Evolutionary conservation across 495 filamentous ascomycete species (phyloP).

Genomic region (Podospora pseudoanserina): DNA sequence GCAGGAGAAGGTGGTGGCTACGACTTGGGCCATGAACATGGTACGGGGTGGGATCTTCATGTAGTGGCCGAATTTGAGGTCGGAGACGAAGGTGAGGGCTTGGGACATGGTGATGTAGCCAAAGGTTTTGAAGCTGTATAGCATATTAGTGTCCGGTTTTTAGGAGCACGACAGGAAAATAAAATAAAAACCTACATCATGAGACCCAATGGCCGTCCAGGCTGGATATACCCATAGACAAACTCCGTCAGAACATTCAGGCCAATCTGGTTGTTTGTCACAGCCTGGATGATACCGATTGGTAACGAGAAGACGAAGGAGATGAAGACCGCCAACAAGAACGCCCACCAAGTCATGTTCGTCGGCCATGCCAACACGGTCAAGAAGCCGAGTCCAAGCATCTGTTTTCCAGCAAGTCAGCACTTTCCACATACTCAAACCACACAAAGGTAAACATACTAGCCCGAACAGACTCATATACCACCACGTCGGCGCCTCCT

Average conservation of each 20-base stretch:
- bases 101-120: conserved; percentile 67
- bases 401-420: conserved; percentile 39
- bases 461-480: conserved; percentile 48
- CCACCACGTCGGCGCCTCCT: conserved; percentile 57
- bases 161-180: no score
- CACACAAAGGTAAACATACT: conserved; percentile 25
- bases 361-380: conserved; percentile 63
- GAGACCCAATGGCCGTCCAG: conserved; percentile 60
- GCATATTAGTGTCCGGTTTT: no score
- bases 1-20: conserved; percentile 62
- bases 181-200: conserved; percentile 49
- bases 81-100: conserved; percentile 51
- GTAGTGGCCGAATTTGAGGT: conserved; percentile 64
- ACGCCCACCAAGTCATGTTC: conserved; percentile 63
- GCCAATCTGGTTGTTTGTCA: conserved; percentile 66
- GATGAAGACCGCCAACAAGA: conserved; percentile 60
- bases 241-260: conserved; percentile 70
- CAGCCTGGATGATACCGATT: conserved; percentile 59
- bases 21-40: conserved; percentile 64
- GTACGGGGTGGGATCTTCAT: conserved; percentile 67
- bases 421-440: conserved; percentile 24
- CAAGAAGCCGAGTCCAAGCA: conserved; percentile 60
- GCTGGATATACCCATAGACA: conserved; percentile 66
- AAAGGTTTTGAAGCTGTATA: conserved; percentile 63
- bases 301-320: conserved; percentile 53